Evolutionary conservation across 2,329 filamentous ascomycete species (phyloP).

Genomic region (Colletotrichum euphorbiae): DNA sequence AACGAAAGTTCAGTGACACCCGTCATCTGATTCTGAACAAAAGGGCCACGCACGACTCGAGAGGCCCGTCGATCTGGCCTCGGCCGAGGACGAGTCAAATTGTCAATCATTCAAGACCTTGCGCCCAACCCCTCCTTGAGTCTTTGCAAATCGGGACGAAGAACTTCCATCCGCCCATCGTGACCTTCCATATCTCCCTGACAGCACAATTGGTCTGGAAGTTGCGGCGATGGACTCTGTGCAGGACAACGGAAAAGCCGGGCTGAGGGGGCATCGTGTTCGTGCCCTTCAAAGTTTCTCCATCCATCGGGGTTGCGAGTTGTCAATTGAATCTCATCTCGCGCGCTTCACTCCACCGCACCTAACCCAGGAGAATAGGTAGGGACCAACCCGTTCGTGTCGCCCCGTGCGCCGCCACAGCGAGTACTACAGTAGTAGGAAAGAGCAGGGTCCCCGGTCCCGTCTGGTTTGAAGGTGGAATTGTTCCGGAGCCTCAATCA

Average conservation of each 20-base stretch:
- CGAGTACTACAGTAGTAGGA: neutral
- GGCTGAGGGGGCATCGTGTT: neutral
- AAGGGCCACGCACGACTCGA: constrained; percentile 26
- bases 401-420: neutral
- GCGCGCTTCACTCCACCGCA: constrained; percentile 15
- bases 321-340: constrained; percentile 1
- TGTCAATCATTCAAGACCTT: neutral
- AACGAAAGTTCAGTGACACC: constrained; percentile 7
- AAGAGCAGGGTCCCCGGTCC: neutral
- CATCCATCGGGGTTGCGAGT: neutral
- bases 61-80: neutral
- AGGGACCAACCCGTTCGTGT: neutral
- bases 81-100: constrained; percentile 16
- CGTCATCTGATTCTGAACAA: constrained; percentile 2
- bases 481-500: constrained; percentile 8
- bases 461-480: too few species aligned
- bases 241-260: neutral
- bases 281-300: too few species aligned
- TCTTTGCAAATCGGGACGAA: too few species aligned
- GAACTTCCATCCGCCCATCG: too few species aligned
- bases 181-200: too few species aligned
- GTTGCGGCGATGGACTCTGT: neutral
- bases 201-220: too few species aligned
- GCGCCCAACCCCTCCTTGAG: too few species aligned
- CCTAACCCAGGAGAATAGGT: constrained; percentile 20